These are phyloP conservation scores for Aspergillus calidoustus DNA, from an alignment of 2,329 filamentous ascomycete genomes.

Conservation along the genomic window DNA sequence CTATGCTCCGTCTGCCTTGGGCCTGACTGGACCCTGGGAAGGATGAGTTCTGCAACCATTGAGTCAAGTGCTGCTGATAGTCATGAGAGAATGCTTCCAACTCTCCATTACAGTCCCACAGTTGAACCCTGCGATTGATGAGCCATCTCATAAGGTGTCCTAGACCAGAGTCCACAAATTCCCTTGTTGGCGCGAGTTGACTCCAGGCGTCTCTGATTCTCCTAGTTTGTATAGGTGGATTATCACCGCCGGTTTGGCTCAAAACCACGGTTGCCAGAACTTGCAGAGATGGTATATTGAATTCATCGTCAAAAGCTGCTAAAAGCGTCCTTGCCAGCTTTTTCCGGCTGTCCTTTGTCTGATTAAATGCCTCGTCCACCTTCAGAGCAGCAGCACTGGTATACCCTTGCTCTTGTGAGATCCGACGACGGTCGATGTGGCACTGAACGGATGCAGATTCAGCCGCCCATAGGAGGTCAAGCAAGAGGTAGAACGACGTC, in stretches of 20 bases:
- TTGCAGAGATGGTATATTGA: conserved; percentile 24
- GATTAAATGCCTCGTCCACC: conserved; percentile 25
- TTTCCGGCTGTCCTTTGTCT: conserved; percentile 26
- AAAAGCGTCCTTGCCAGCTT: conserved; percentile 28
- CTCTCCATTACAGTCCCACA: conserved; percentile 34
- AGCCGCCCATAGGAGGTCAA: conserved; percentile 40
- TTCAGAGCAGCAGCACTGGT: conserved; percentile 19
- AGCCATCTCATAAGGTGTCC: conserved; percentile 30
- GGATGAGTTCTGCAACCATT: conserved; percentile 35
- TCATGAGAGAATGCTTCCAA: conserved; percentile 30
- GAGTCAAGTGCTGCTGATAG: conserved; percentile 33
- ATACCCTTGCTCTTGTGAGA: conserved; percentile 28
- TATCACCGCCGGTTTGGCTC: conserved; percentile 24
- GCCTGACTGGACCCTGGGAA: conserved; percentile 12
- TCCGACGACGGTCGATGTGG: conserved; percentile 37
- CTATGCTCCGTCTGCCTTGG: conserved; percentile 9
- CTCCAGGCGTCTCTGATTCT: conserved; percentile 27
- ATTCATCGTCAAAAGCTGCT: conserved; percentile 29
- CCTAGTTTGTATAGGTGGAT: conserved; percentile 26
- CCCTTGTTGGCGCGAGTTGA: conserved; percentile 22
- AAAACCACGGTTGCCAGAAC: conserved; percentile 27
- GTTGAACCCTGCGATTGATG: conserved; percentile 32
- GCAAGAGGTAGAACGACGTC: conserved; percentile 38
- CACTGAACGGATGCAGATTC: conserved; percentile 41
- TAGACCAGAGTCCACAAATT: conserved; percentile 23